Base-by-base conservation (phyloP, 805 yeast genomes). In the Wickerhamomyces hampshirensis region DNA sequence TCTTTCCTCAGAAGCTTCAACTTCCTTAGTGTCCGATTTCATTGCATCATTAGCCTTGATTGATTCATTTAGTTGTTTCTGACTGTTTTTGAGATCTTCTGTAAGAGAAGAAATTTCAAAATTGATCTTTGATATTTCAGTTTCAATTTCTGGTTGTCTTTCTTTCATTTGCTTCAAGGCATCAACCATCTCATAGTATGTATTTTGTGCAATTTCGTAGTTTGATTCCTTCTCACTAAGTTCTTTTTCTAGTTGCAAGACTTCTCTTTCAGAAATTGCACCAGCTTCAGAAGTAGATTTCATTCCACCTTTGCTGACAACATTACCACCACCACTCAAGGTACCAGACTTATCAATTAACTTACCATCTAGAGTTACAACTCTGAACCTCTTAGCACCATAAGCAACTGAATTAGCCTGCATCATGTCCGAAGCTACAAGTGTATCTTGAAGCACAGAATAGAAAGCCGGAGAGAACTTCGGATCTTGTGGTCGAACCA, bases 271-370 rank as follows among this genome's bases (percentile, higher is more conserved):
- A 4, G 80, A 66, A 11, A 71, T 56, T n/a, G 64, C 68, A 2
- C 63, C 48, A 5, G 63, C 61, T 14, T 73, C 66, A 1, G 52
- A 42, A 0, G 57, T 46, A 1, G 59, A 50, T 39, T 70, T 76
- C 95, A 93, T 87, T 3, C 83, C 80, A 5, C 98, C 98, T 34
- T 72, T 72, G 13, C 73, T 69, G 7, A 70, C 73, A 27, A 72
- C 66, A 37, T 69, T 73, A 35, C 98, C 98, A 62, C 99, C 99
- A 50, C 99, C 99, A 31, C 95, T 78, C 80, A 94, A 80, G 1
- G 97, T 85, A 59, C 99, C 99, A 2, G 95, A 84, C 12, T 81
- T 77, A 51, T 89, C 97, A 38, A 93, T 91, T 16, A 93, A 65
- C 49, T 87, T 83, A 17, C 99, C 99, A 57, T 85, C 95, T 7